Evolutionary conservation across 2,329 filamentous ascomycete species (phyloP), one percentile per base, ranked within the genome.

Genomic region (Samsoniella hepiali): DNA sequence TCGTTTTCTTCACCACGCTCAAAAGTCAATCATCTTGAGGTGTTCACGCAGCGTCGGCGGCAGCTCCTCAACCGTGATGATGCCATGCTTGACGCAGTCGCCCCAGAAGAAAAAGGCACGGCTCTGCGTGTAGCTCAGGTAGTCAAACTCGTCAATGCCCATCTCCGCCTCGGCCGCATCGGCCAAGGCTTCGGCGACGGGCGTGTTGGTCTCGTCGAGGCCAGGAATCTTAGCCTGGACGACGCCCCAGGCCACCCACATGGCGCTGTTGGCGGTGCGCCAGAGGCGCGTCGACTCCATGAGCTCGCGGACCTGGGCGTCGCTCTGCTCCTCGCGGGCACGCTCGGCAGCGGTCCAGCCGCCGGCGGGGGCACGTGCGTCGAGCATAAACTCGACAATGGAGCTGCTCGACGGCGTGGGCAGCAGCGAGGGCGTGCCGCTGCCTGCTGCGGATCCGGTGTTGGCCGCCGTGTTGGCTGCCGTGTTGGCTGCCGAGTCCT

Each of bases 161-260:
- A 83, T 82, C 56, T 83, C 81, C 5, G 79, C 79, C 15, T 79
- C 79, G 3, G 73, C 71, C 64, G 70, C 73, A 51, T 77, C 72
- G 3, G 70, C 70, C 34, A 70, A 72, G 36, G 74, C 73, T 10
- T 68, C 72, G 1, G 68, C 69, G 15, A 76, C 77, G 42, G 80
- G 79, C 7, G 7, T 34, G 45, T 64, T 62, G 31, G 29, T 29
- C 17, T 78, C 77, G 22, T 89, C 85, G 73, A 94, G 81, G 0
- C 88, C 91, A 0, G 91, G 88, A 1, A 96, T 82, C 73, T 95
- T 93, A 55, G 95, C 94, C 77, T 99, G 95, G 58, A 99, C 90
- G 66, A 98, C 91, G 31, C 95, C 95, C 95, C 95, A 99, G 1
- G 93, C 91, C 31, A 96, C 86, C 95, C 95, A 99, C 77, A 91